Evolutionary conservation across 2,329 filamentous ascomycete species (phyloP), one percentile per base, ranked within the genome.

Genomic region (Claviceps fusiformis): DNA sequence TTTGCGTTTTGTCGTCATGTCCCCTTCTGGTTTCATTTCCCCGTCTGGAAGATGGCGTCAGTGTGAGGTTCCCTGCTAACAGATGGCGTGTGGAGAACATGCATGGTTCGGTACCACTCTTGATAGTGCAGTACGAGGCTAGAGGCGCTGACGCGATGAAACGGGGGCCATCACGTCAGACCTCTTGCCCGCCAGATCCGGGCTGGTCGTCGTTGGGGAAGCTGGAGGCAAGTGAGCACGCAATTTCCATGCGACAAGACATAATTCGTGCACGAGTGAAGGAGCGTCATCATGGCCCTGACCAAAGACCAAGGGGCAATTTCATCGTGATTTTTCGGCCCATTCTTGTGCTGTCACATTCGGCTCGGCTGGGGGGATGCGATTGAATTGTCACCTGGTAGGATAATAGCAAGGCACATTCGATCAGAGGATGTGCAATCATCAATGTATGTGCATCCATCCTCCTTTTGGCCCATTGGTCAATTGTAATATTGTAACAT

Each of bases 161-260:
- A 53, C 53, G 55, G 58, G 49, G 55, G 55, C 48, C 52, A 61
- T 61, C 57, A 60, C 59, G 59, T 57, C 59, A 61, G 51, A 41
- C 2, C 10, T 35, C 27, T 48, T 46, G 15, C 13, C 5, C 37
- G 37, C 37, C 37, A 41, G 13, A 41, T 17, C 37, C 37, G 37
- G 13, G 3, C 37, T 3, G 9, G 35, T 13, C 13, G 1, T 37
- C 13, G 37, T 41, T 41, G 17, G 44, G 44, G 44, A 7, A 6
- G 44, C 19, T 29, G 19, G 9, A 31, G 27, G 39, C 55, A 19
- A n/a, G 9, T 39, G 47, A 53, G 49, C 55, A 57, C 55, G 55
- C 55, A 52, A 57, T 55, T 55, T 47, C 4, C 44, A 24, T 29
- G 44, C 13, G 8, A n/a, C 46, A 48, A 48, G 24, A 48, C 46